Conservation (phyloP, 306 rosid genomes). For the Quillaja saponaria region DNA sequence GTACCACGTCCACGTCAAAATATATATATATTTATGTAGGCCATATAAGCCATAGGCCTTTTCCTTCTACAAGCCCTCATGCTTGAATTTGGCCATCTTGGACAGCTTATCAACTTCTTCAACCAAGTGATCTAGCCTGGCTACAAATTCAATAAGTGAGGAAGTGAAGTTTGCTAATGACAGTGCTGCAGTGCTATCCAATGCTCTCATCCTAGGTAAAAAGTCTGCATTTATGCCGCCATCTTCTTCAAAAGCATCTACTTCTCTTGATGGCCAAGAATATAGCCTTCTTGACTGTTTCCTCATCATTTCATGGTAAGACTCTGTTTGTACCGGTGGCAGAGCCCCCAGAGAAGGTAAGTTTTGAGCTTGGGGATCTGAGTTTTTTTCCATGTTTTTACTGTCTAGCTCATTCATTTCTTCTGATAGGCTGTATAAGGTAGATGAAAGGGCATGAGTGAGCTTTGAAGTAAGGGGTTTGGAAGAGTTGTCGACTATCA, state of each 20-base stretch:
- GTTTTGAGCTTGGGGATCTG: constrained; percentile 25
- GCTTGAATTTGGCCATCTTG: constrained; percentile 66
- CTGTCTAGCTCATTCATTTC: constrained; percentile 28
- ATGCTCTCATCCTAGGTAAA: constrained; percentile 47
- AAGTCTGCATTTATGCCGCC: constrained; percentile 29
- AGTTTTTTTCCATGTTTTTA: constrained; percentile 24
- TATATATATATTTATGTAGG: not conserved
- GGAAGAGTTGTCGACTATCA: constrained; percentile 25
- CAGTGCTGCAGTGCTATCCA: constrained; percentile 59
- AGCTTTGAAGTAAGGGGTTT: constrained; percentile 38
- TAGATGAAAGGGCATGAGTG: constrained; percentile 33
- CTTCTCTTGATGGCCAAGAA: constrained; percentile 68
- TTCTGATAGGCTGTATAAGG: constrained; percentile 8
- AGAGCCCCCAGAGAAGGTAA: not conserved
- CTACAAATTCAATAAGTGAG: constrained; percentile 68
- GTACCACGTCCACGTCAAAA: not conserved
- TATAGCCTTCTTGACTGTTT: constrained; percentile 57
- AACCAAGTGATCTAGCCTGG: constrained; percentile 72
- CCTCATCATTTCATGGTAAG: constrained; percentile 46
- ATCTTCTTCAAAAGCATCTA: constrained; percentile 54
- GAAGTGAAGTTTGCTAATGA: constrained; percentile 70
- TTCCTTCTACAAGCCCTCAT: constrained; percentile 4
- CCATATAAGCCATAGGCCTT: not conserved
- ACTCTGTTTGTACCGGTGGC: constrained; percentile 22
- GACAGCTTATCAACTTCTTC: constrained; percentile 67